Percentiles rank a stretch among this genome's conserved stretches.
Evolutionary conservation across 371 early-diverging fungal species (phyloP).

Genomic region (Mortierella sp.): DNA sequence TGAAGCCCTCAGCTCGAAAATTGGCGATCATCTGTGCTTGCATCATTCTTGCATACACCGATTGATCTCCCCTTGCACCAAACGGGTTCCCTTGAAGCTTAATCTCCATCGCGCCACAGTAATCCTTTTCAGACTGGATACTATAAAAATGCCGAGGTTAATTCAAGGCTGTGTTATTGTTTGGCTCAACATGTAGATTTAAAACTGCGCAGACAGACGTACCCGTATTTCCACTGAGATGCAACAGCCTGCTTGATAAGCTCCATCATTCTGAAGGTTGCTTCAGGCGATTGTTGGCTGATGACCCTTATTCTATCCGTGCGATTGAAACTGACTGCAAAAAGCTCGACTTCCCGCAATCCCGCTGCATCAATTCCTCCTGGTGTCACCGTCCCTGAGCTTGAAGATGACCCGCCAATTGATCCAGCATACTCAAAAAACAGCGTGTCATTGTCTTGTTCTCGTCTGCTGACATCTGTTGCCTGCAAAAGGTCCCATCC

Average conservation of each 20-base stretch:
- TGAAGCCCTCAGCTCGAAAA: conserved; percentile 27
- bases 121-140: conserved; percentile 23
- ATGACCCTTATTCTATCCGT: conserved; percentile 35
- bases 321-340: conserved; percentile 29
- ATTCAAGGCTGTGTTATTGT: neutral
- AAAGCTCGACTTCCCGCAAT: conserved; percentile 24
- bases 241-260: conserved; percentile 32
- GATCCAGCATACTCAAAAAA: conserved; percentile 24
- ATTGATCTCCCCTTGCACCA: conserved; percentile 17
- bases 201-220: too few relatives aligned
- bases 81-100: conserved; percentile 39
- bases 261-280: conserved; percentile 8
- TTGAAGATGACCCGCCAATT: neutral
- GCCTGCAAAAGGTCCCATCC: conserved; percentile 42
- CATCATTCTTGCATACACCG: conserved; percentile 36
- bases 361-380: neutral
- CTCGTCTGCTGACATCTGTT: conserved; percentile 23
- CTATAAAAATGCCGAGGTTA: too few relatives aligned
- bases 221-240: conserved; percentile 40
- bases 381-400: neutral
- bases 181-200: neutral
- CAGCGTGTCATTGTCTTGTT: conserved; percentile 32
- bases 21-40: conserved; percentile 40
- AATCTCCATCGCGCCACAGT: conserved; percentile 23
- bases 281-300: neutral